Base-by-base conservation (phyloP, 768 basidiomycete genomes). In the Pisolithus tinctorius region DNA sequence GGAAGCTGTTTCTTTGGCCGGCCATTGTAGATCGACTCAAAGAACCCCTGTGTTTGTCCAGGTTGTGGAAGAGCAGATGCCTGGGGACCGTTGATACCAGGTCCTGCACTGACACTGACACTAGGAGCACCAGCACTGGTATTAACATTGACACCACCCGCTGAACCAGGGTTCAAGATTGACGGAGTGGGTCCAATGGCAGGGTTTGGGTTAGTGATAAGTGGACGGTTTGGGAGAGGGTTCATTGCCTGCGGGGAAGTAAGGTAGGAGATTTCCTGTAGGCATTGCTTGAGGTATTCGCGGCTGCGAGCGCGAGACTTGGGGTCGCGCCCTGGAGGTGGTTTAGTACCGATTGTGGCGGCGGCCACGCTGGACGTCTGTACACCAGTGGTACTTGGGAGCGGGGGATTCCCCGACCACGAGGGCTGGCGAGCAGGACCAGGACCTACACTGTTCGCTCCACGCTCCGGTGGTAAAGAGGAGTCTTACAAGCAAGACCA, bases 221-320 rank as follows among this genome's bases (percentile, higher is more conserved):
- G 74, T 2, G 90, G 87, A 60, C 91, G 82, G 54, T 92, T 88
- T 3, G 93, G 93, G 47, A 97, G 76, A 41, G 96, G 96, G 66
- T 99, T 99, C 80, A 98, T 86, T 6, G 96, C 94, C 67, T 96
- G 90, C 1, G 93, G 86, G 0, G 95, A 97, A 1, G 96, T 99
- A 49, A 99, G 75, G 69, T 99, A 99, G 11, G 91, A 90, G 58
- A 99, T 89, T 76, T 99, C 96, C 72, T 98, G 96, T 25, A 99
- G 76, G 70, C 96, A 97, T 84, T 99, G 95, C 70, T 98, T 99
- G 59, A 99, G 79, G 67, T 97, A 99, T 55, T 99, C 96, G 50
- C 94, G 77, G 71, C 92, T 94, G 52, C 92, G 79, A 40, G 94
- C 93, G 61, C 95, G 80, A 61, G 90, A 88, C 70, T 96, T 95